Conservation (phyloP, 2,329 filamentous ascomycete species). For the Pleochaeta shiraiana region DNA sequence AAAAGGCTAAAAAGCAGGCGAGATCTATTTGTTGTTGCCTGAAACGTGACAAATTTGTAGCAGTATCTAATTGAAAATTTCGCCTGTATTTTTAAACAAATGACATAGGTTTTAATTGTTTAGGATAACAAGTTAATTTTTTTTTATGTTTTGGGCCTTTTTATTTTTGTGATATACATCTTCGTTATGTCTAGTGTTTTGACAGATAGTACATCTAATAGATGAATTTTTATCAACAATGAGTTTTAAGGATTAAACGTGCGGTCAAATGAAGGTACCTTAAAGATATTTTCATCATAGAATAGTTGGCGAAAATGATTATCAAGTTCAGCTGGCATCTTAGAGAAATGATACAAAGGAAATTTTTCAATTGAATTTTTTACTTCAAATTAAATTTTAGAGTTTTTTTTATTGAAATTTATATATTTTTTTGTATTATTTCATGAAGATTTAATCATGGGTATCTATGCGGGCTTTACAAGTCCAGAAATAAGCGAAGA, state of each 20-base stretch:
- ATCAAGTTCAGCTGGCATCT: not conserved
- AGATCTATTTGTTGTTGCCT: not conserved
- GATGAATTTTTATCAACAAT: not conserved
- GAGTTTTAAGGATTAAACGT: not conserved
- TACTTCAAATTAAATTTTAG: not conserved
- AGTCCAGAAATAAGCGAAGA: not conserved
- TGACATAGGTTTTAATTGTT: not conserved
- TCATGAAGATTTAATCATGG: not conserved
- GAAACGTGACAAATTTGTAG: not conserved
- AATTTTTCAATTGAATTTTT: not conserved
- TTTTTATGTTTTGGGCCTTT: not conserved
- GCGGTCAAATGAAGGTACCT: not conserved
- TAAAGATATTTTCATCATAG: not conserved
- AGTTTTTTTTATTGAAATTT: not conserved
- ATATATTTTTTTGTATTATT: not conserved
- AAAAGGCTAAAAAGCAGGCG: not conserved
- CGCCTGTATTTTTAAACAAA: not conserved
- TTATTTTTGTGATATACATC: not conserved
- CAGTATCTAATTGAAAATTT: not conserved
- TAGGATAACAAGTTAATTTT: not conserved
- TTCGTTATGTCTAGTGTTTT: not conserved
- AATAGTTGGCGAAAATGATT: not conserved
- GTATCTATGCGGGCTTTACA: not conserved
- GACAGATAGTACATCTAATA: not conserved
- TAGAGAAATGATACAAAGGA: not conserved